Base-by-base conservation (phyloP, 1,139 yeast genomes). In the Nematodospora anomalae region DNA sequence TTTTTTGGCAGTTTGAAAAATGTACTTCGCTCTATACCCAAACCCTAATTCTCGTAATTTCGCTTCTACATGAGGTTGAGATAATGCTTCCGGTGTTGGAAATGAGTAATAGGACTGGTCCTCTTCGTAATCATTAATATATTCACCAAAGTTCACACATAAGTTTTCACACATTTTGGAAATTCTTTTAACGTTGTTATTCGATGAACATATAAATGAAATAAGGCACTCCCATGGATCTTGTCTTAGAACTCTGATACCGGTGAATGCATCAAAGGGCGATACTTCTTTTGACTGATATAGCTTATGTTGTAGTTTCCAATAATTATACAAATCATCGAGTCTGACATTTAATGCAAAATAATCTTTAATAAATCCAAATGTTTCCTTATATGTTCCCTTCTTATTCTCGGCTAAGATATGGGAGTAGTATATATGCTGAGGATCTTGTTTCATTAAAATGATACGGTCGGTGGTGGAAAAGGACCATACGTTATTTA, bases 141-240 rank as follows among this genome's bases (percentile, higher is more conserved):
- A 69, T 2, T 72, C 63, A 2, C 98, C 98, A 56, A 77, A 94
- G 40, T 83, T 72, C 2, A 63, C 52, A 53, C 96, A 84, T 30
- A 92, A 64, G 38, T 74, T 75, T 44, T 88, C 90, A 53, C 96
- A 94, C 96, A 94, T 89, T 50, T 83, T 84, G 2, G 96, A 84
- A 32, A 94, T 94, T 29, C 99, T 71, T 54, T 90, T 87, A 40
- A 92, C 95, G 53, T 92, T 94, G 60, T 92, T 92, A 58, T 92
- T 92, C n/a, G 96, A 83, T 3, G 96, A 87, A 59, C 98, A 92
- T 15, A 92, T 94, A 49, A 92, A 92, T 2, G 94, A 84, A 14
- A 92, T 64, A 32, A 88, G 66, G 29, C 94, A 88, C 52, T 94
- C 98, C 97, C 97, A 92, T 0, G 98, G 98, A 46, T 90, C 96